phyloP scores from a whole-genome alignment of 1,139 yeast species.

The Pichia sp. region DNA sequence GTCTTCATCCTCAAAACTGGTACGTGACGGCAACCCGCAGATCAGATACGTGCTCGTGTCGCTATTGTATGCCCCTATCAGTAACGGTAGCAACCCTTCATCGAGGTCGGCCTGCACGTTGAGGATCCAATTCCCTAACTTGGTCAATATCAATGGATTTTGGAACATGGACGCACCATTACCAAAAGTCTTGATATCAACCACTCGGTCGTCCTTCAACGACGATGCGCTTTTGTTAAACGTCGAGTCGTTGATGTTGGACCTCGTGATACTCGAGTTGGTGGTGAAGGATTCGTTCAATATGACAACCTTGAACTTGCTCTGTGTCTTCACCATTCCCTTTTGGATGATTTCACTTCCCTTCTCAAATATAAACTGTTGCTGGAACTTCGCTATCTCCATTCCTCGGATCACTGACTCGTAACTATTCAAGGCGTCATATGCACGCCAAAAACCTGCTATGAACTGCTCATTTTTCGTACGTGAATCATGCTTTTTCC shows the following conservation, averaged over 20 bases:
- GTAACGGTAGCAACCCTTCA: slow-evolving; percentile 69
- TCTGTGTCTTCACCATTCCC: slow-evolving; percentile 68
- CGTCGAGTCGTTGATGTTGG: slow-evolving; percentile 15
- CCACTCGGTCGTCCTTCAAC: slow-evolving; percentile 30
- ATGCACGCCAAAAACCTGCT: slow-evolving; percentile 87
- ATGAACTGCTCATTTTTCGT: slow-evolving; percentile 69
- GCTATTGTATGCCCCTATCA: slow-evolving; percentile 79
- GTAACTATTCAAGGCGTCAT: slow-evolving; percentile 77
- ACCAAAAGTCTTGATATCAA: slow-evolving; percentile 33
- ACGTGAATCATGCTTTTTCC: slow-evolving; percentile 27
- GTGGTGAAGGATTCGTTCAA: slow-evolving; percentile 58
- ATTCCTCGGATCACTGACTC: slow-evolving; percentile 67
- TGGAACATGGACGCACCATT: slow-evolving; percentile 63
- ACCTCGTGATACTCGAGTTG: slow-evolving; percentile 22
- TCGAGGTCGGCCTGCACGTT: slow-evolving; percentile 86
- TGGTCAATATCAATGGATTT: slow-evolving; percentile 79
- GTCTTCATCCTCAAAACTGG: slow-evolving; percentile 38
- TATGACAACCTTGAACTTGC: slow-evolving; percentile 81
- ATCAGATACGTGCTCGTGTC: slow-evolving; percentile 78
- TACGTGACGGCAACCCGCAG: slow-evolving; percentile 84
- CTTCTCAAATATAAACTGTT: slow-evolving; percentile 79
- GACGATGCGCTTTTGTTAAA: slow-evolving; percentile 17
- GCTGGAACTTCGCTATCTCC: slow-evolving; percentile 74
- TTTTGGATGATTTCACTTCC: slow-evolving; percentile 88
- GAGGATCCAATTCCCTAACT: slow-evolving; percentile 85